These are phyloP conservation scores for Populus simonii DNA, from an alignment of 345 rosid species.

Conservation along the genomic window DNA sequence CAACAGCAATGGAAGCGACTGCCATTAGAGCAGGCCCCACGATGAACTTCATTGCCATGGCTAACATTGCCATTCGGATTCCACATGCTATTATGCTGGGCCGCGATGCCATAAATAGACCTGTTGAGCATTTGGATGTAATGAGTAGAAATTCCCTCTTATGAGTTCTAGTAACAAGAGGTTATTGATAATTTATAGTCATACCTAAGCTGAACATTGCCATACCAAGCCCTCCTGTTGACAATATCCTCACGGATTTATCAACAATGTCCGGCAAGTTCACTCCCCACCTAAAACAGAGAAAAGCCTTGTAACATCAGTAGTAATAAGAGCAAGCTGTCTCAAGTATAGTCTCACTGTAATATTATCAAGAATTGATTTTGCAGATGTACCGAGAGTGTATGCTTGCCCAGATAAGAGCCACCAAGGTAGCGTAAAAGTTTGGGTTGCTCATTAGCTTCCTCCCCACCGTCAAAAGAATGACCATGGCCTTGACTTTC, in stretches of 20 bases:
- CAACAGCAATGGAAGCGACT: slow-evolving; percentile 46
- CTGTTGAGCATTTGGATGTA: slow-evolving; percentile 30
- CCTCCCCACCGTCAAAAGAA: slow-evolving; percentile 60
- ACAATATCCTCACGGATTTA: slow-evolving; percentile 60
- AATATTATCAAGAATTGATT: too few relatives aligned
- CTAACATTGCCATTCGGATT: slow-evolving; percentile 40
- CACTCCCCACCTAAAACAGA: slow-evolving; percentile 52
- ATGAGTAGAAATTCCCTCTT: neutral
- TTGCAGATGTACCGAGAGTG: slow-evolving; percentile 54
- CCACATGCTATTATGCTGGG: slow-evolving; percentile 77
- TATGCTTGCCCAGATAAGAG: slow-evolving; percentile 75
- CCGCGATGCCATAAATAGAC: slow-evolving; percentile 81
- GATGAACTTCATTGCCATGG: slow-evolving; percentile 61
- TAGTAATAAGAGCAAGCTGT: too few relatives aligned
- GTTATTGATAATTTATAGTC: neutral
- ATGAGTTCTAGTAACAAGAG: too few relatives aligned
- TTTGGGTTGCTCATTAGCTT: slow-evolving; percentile 75
- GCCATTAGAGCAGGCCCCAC: slow-evolving; percentile 76
- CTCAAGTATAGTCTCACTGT: too few relatives aligned
- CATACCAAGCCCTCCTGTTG: slow-evolving; percentile 93
- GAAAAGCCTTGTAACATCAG: neutral
- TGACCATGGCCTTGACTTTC: slow-evolving; percentile 36
- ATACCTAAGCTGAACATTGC: slow-evolving; percentile 96
- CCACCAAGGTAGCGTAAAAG: slow-evolving; percentile 65
- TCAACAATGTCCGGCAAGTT: slow-evolving; percentile 61